Percentiles rank a stretch among this genome's conserved stretches.
These are phyloP conservation scores for Trichoderma parareesei DNA, from an alignment of 495 filamentous ascomycete genomes.

Conservation along the genomic window DNA sequence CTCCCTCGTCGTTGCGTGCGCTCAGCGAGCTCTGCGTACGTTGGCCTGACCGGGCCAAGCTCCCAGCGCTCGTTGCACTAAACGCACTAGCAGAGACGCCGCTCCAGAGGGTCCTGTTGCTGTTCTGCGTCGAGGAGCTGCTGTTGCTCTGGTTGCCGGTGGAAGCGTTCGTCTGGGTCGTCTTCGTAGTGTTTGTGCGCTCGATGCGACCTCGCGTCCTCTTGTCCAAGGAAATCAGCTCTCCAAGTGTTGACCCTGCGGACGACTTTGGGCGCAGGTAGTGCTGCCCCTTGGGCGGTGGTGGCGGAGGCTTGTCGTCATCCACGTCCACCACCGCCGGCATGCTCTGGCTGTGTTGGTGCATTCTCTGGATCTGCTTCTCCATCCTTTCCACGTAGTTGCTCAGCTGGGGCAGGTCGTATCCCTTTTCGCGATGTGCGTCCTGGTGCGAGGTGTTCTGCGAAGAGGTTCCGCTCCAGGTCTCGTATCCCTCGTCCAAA, in stretches of 20 bases:
- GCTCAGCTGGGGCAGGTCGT: constrained; percentile 56
- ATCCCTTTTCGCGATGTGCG: constrained; percentile 41
- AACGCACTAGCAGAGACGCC: constrained; percentile 82
- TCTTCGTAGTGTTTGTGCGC: constrained; percentile 79
- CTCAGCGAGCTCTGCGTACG: constrained; percentile 47
- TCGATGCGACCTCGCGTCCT: constrained; percentile 52
- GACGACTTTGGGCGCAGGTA: constrained; percentile 45
- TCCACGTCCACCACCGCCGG: constrained; percentile 14
- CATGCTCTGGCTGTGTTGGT: constrained; percentile 46
- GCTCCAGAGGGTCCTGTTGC: constrained; percentile 85
- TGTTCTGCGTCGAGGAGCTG: constrained; percentile 68
- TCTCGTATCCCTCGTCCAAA: constrained; percentile 46
- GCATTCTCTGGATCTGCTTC: constrained; percentile 62
- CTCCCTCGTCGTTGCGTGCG: constrained; percentile 38
- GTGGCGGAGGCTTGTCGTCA: constrained; percentile 48
- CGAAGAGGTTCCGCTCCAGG: constrained; percentile 38
- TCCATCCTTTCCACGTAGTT: constrained; percentile 91
- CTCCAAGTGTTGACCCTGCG: constrained; percentile 26
- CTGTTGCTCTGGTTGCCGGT: constrained; percentile 59
- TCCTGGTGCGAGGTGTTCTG: constrained; percentile 28
- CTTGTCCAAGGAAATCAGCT: constrained; percentile 16
- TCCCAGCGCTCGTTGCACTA: constrained; percentile 92
- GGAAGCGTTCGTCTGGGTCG: constrained; percentile 67
- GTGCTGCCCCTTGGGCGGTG: constrained; percentile 51
- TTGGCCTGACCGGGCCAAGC: constrained; percentile 66